Percentiles rank a stretch among this genome's conserved stretches.
phyloP scores from a whole-genome alignment of 805 yeast genomes.

The Brettanomyces nanus region DNA sequence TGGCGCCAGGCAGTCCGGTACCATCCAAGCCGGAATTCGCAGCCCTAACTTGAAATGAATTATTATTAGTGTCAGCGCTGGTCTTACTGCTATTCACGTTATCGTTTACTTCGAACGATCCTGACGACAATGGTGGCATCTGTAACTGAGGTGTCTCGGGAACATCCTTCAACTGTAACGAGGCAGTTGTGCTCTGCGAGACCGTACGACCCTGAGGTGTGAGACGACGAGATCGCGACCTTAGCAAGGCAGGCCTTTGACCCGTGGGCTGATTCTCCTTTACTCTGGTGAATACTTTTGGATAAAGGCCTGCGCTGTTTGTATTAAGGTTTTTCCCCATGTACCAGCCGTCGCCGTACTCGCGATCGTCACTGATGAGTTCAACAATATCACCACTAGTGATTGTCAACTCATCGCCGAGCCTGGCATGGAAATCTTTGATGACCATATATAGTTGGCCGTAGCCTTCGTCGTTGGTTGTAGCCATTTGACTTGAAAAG shows the following conservation, averaged over 20 bases:
- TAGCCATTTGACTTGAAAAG: too few species aligned
- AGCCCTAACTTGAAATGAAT: not conserved
- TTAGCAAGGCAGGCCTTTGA: constrained; percentile 32
- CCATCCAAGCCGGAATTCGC: not conserved
- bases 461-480: not conserved
- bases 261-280: constrained; percentile 6
- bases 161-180: not conserved
- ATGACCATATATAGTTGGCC: constrained; percentile 43
- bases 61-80: not conserved
- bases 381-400: constrained; percentile 79
- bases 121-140: not conserved
- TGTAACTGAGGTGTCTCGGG: constrained; percentile 1
- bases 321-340: constrained; percentile 75
- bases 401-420: constrained; percentile 83
- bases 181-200: not conserved
- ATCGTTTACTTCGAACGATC: not conserved
- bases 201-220: constrained; percentile 18
- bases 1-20: too few species aligned
- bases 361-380: constrained; percentile 86
- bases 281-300: constrained; percentile 69
- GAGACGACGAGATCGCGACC: constrained; percentile 53
- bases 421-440: constrained; percentile 78
- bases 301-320: constrained; percentile 78
- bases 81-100: not conserved
- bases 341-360: constrained; percentile 96